phyloP scores from a whole-genome alignment of 2,329 filamentous ascomycete genomes.

The Stachybotrys elegans region DNA sequence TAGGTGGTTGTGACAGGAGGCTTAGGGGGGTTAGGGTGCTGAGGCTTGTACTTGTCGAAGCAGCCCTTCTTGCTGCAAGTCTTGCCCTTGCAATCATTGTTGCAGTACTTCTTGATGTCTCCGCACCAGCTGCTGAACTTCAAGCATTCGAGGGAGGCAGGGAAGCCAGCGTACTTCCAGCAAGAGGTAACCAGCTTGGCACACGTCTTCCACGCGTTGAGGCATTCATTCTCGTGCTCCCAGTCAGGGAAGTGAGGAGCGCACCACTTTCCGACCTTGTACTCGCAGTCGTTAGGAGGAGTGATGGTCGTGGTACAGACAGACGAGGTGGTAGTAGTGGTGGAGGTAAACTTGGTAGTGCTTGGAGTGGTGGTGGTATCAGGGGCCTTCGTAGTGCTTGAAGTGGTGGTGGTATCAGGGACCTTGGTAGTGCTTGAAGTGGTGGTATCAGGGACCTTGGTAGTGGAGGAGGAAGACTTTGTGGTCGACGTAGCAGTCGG shows the following conservation, averaged over 20 bases:
- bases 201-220: constrained; percentile 37
- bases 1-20: constrained; percentile 27
- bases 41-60: constrained; percentile 34
- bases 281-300: constrained; percentile 45
- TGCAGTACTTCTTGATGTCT: constrained; percentile 39
- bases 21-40: constrained; percentile 25
- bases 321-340: constrained; percentile 9
- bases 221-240: constrained; percentile 35
- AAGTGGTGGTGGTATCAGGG: constrained; percentile 5
- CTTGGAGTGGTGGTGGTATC: constrained; percentile 11
- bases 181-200: constrained; percentile 43
- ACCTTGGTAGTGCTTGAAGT: constrained; percentile 12
- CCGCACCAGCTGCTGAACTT: constrained; percentile 45
- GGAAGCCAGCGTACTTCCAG: constrained; percentile 47
- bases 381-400: neutral
- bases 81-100: constrained; percentile 26
- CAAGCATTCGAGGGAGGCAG: constrained; percentile 43
- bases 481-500: neutral
- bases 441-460: neutral
- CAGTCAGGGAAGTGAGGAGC: constrained; percentile 44
- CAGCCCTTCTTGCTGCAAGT: constrained; percentile 38
- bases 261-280: constrained; percentile 50
- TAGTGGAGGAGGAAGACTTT: neutral
- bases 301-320: constrained; percentile 43
- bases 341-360: constrained; percentile 8